Base-by-base conservation (phyloP, 768 basidiomycete genomes). In the Tulasnella sp. region DNA sequence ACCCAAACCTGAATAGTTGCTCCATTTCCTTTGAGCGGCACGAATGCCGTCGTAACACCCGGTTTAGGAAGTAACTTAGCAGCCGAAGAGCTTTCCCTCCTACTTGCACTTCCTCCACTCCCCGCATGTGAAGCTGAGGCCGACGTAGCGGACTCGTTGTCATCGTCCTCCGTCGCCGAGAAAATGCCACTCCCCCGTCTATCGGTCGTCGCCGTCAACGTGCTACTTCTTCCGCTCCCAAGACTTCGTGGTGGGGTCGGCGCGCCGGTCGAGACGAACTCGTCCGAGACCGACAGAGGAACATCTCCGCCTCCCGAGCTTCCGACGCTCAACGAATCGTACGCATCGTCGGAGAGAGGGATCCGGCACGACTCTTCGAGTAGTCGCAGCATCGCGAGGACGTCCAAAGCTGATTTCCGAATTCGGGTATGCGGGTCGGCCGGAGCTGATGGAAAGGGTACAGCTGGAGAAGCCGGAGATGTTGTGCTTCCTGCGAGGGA, bases 1-100 rank as follows among this genome's bases (percentile, higher is more conserved):
- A 91, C 90, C 92, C 92, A 94, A 1, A 94, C 90, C 0, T 90
- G 89, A 8, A 94, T 83, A 19, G 83, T 84, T 75, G 87, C 86
- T 42, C 82, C 80, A 35, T 85, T 83, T 6, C 90, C 90, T 22
- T 62, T 74, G 8, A 74, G 35, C 32, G 73, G 73, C 11, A 74
- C 71, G 32, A 74, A 39, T 26, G 52, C 52, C 42, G 62, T 74
- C 62, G 52, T 40, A n/a, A 40, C 59, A 26, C 37, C 62, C 7
- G 73, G 42, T 29, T 72, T 70, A 17, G 73, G 67, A 8, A 40
- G 37, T 26, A 65, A 40, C 39, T 65, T 65, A 8, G 39, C 7
- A 34, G 42, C 29, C 16, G 66, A 14, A 4, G 39, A 39, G 40
- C 66, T 41, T 39, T 36, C 39, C 17, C 39, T 32, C n/a, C 40